Percentiles rank a stretch among this genome's conserved stretches.
Conservation (phyloP, 306 rosid species). For the Amphicarpaea edgeworthii region DNA sequence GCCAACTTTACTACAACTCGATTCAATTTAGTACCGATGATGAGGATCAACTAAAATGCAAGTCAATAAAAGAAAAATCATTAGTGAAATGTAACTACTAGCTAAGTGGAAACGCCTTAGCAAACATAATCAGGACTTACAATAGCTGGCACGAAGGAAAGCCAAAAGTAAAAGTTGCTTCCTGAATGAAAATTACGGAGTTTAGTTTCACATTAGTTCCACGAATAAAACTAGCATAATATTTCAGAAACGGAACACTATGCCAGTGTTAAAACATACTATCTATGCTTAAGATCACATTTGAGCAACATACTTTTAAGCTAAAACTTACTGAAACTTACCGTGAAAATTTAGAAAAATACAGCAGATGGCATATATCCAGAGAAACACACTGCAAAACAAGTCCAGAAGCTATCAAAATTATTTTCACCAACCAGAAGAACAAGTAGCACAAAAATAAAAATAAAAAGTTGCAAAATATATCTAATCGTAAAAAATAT, state of each 20-base stretch:
- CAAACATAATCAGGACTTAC: constrained; percentile 59
- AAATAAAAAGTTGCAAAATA: neutral
- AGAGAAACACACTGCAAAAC: constrained; percentile 80
- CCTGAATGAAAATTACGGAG: constrained; percentile 63
- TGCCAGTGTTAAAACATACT: constrained; percentile 17
- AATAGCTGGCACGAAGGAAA: constrained; percentile 87
- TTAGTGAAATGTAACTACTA: constrained; percentile 31
- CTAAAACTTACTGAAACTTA: constrained; percentile 44
- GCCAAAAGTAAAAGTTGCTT: constrained; percentile 89
- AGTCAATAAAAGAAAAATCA: constrained; percentile 20
- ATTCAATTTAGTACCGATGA: constrained; percentile 86
- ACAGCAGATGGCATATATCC: constrained; percentile 89
- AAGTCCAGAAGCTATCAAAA: constrained; percentile 34
- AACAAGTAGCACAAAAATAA: neutral
- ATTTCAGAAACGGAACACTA: neutral
- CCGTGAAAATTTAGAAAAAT: constrained; percentile 87
- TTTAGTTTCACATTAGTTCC: constrained; percentile 39
- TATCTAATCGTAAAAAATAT: neutral
- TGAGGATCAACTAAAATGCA: constrained; percentile 70
- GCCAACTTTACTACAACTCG: constrained; percentile 90
- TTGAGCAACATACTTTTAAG: constrained; percentile 21
- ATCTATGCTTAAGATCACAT: neutral
- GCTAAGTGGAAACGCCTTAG: neutral
- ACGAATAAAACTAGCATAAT: constrained; percentile 4
- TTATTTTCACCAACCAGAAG: constrained; percentile 11